Evolutionary conservation across 495 filamentous ascomycete genomes (phyloP).

Genomic region (Tuber umbilicatum): DNA sequence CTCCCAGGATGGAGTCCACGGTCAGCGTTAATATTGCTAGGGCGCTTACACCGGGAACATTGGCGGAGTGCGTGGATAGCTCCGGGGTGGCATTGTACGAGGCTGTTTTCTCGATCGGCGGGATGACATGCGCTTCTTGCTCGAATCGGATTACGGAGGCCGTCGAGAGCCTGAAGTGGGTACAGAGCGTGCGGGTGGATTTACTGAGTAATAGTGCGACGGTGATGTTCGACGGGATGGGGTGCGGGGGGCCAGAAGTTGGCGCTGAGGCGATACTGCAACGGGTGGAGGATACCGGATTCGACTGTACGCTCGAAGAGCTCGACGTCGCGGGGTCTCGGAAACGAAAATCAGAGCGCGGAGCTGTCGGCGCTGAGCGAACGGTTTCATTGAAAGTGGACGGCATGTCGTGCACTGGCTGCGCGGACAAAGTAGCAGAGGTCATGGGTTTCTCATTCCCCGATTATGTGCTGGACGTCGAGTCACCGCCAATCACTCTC

Average conservation of each 20-base stretch:
- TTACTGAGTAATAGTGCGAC: constrained; percentile 64
- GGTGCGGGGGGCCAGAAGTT: constrained; percentile 36
- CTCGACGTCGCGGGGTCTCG: background rate
- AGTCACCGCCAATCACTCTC: constrained; percentile 47
- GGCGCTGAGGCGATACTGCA: background rate
- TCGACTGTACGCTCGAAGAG: background rate
- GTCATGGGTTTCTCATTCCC: background rate
- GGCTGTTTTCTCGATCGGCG: constrained; percentile 62
- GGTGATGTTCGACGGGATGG: constrained; percentile 53
- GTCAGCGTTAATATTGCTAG: background rate
- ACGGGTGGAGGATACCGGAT: background rate
- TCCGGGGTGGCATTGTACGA: background rate
- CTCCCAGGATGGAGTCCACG: background rate
- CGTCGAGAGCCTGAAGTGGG: constrained; percentile 56
- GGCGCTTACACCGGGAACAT: background rate
- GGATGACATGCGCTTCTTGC: constrained; percentile 78
- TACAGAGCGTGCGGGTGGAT: constrained; percentile 59
- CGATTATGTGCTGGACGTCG: constrained; percentile 43
- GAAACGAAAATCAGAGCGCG: background rate
- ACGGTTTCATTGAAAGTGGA: constrained; percentile 38
- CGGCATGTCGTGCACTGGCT: constrained; percentile 81
- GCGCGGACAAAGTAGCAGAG: constrained; percentile 54
- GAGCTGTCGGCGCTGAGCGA: background rate
- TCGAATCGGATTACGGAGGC: constrained; percentile 57
- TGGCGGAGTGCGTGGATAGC: constrained; percentile 1